Conservation (phyloP, 2,329 filamentous ascomycete genomes). For the Fusarium sp. region DNA sequence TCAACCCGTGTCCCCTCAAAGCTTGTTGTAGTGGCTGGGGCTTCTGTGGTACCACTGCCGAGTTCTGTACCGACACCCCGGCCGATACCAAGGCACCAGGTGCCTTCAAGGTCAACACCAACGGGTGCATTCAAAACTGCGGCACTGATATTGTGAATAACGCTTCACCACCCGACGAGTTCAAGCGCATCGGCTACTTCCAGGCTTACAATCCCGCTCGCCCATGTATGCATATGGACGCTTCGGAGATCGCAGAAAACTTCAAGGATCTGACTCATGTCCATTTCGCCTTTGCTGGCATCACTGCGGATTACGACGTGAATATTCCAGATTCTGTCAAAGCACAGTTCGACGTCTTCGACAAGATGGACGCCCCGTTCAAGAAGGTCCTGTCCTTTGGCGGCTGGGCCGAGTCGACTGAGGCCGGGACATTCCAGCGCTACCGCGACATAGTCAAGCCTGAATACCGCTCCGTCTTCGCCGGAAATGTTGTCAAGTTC, state of each 20-base stretch:
- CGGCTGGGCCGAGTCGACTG: constrained; percentile 47
- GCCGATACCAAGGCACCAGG: background rate
- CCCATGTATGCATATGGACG: constrained; percentile 47
- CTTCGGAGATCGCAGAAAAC: constrained; percentile 10
- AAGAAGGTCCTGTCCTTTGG: constrained; percentile 50
- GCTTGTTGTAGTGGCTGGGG: constrained; percentile 56
- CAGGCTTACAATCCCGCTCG: constrained; percentile 53
- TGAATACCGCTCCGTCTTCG: constrained; percentile 52
- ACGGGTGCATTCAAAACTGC: constrained; percentile 51
- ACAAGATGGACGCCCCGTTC: background rate
- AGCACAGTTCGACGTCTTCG: constrained; percentile 16
- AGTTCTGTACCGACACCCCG: constrained; percentile 5
- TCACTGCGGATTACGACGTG: constrained; percentile 43
- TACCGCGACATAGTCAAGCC: constrained; percentile 40
- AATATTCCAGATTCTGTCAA: constrained; percentile 41
- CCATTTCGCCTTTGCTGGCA: constrained; percentile 54
- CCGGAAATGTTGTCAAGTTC: constrained; percentile 54
- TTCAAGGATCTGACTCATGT: constrained; percentile 51
- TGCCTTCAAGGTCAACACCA: constrained; percentile 13
- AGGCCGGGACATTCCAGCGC: constrained; percentile 25
- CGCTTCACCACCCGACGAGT: constrained; percentile 4
- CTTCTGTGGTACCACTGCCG: constrained; percentile 24
- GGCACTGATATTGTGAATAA: constrained; percentile 44
- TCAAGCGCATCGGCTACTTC: constrained; percentile 45
- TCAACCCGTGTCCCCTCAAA: constrained; percentile 52